Evolutionary conservation across 2,329 filamentous ascomycete species (phyloP).

Genomic region (Ascochyta koolunga): DNA sequence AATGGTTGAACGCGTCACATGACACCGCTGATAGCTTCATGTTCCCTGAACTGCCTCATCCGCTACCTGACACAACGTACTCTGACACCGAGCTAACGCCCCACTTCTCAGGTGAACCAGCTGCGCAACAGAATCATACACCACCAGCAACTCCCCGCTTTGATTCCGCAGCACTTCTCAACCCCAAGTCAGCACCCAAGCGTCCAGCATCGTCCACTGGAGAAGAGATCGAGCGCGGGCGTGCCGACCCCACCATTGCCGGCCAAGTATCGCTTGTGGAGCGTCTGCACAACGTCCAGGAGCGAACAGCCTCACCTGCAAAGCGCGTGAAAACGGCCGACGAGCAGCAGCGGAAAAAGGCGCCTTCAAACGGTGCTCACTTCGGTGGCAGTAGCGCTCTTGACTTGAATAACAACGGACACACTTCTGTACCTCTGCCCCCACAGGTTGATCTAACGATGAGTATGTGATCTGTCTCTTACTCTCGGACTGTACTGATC

Average conservation of each 20-base stretch:
- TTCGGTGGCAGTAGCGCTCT: conserved; percentile 46
- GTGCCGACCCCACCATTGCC: conserved; percentile 23
- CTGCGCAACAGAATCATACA: conserved; percentile 13
- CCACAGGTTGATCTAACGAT: conserved; percentile 41
- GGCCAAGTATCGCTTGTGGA: conserved; percentile 72
- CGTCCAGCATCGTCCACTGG: conserved; percentile 36
- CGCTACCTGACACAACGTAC: background rate
- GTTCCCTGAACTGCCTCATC: background rate
- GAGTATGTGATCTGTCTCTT: conserved; percentile 27
- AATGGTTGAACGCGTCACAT: conserved; percentile 8
- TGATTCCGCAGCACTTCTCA: conserved; percentile 39
- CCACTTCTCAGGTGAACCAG: conserved; percentile 27
- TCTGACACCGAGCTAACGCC: conserved; percentile 23
- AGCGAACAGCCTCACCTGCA: conserved; percentile 63
- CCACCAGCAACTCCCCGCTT: conserved; percentile 22
- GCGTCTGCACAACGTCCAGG: conserved; percentile 74
- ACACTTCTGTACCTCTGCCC: conserved; percentile 6
- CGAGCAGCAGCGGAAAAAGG: conserved; percentile 25
- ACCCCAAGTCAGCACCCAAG: conserved; percentile 41
- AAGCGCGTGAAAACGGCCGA: conserved; percentile 41
- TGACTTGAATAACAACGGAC: conserved; percentile 45
- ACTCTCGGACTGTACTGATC: conserved; percentile 26
- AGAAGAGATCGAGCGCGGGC: conserved; percentile 29
- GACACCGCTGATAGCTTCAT: background rate
- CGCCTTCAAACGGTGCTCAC: conserved; percentile 24